Evolutionary conservation across 75 land plant species (phyloP).

Genomic region (Chamaecyparis obtusa): DNA sequence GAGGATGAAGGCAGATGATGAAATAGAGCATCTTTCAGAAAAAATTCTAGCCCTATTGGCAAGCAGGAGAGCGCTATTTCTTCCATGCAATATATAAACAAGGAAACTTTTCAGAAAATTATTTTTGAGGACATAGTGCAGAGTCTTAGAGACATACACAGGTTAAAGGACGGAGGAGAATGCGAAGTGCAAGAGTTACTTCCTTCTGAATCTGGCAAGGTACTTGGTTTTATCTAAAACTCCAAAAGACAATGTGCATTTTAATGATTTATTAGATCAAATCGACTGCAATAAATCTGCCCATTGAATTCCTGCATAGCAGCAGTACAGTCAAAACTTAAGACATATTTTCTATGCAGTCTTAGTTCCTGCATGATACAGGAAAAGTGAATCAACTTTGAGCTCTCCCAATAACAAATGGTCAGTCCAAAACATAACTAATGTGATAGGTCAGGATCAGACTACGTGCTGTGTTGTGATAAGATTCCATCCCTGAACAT

Average conservation of each 20-base stretch:
- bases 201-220: conserved; percentile 46
- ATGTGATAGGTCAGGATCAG: neutral
- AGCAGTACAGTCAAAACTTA: neutral
- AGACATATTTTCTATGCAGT: neutral
- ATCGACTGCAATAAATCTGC: neutral
- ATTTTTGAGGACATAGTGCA: conserved; percentile 44
- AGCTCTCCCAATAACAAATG: neutral
- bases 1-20: conserved; percentile 39
- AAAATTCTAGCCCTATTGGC: conserved; percentile 38
- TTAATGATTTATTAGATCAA: neutral
- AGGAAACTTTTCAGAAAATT: conserved; percentile 30
- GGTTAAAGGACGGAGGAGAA: conserved; percentile 22
- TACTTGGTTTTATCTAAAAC: conserved; percentile 2
- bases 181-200: conserved; percentile 29
- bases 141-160: conserved; percentile 40
- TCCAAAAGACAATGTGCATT: neutral
- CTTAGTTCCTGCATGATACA: neutral
- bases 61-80: conserved; percentile 47
- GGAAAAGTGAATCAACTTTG: neutral
- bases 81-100: conserved; percentile 31
- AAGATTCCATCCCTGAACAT: neutral
- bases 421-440: neutral
- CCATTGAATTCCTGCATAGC: neutral
- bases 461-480: too few species aligned
- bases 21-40: conserved; percentile 43